phyloP scores from a whole-genome alignment of 768 basidiomycete genomes.

The Termitomyces sp. region DNA sequence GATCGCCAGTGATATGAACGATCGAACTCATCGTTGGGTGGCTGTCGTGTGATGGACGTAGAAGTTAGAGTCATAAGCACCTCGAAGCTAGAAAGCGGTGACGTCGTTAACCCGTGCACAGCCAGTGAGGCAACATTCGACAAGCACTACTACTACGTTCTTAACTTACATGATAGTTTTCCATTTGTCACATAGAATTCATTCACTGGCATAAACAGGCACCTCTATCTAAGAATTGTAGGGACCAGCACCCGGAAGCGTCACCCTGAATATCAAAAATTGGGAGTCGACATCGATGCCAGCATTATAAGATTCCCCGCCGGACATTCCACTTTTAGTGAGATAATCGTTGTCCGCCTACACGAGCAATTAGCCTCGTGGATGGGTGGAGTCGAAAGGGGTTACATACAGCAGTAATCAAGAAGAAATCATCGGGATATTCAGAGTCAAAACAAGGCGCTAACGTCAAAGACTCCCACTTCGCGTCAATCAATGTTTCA shows the following conservation, averaged over 20 bases:
- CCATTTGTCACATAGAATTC: background rate
- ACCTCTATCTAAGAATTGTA: background rate
- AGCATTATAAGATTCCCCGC: slow-evolving; percentile 49
- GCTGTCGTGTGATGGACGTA: too few species aligned
- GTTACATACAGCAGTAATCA: slow-evolving; percentile 54
- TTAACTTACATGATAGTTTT: too few species aligned
- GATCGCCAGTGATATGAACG: too few species aligned
- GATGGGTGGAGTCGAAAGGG: background rate
- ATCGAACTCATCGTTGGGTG: too few species aligned
- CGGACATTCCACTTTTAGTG: slow-evolving; percentile 47
- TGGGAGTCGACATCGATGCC: slow-evolving; percentile 59
- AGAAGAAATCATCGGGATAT: slow-evolving; percentile 64
- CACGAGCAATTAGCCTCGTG: background rate
- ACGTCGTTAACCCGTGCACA: too few species aligned
- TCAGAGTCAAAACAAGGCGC: slow-evolving; percentile 47
- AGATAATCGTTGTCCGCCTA: slow-evolving; percentile 66
- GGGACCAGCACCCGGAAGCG: slow-evolving; percentile 37
- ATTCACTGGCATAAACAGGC: too few species aligned
- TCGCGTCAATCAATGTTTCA: slow-evolving; percentile 52
- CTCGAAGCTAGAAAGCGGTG: too few species aligned
- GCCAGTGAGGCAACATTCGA: background rate
- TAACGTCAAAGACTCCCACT: slow-evolving; percentile 67
- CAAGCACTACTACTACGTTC: too few species aligned
- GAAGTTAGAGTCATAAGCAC: too few species aligned
- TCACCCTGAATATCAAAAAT: slow-evolving; percentile 59